A percentile compares a stretch with the other conserved stretches of the same genome.
These are phyloP conservation scores for Knoxia roxburghii DNA, from an alignment of 257 asterid genomes.

Conservation along the genomic window DNA sequence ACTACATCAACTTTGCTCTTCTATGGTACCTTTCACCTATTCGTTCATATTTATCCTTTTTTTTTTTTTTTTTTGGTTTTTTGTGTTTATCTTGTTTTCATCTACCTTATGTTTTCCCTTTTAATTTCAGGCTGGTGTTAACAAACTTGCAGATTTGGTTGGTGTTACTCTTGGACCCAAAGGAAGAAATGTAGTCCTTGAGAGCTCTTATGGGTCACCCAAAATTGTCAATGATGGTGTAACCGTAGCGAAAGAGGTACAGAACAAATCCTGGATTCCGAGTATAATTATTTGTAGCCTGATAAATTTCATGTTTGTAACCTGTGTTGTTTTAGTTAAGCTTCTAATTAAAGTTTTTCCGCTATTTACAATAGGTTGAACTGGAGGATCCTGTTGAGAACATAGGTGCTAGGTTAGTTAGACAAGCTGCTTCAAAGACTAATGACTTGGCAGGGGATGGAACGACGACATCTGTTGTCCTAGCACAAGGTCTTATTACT, in stretches of 20 bases:
- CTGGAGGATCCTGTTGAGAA: slow-evolving; percentile 40
- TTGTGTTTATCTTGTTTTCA: not conserved
- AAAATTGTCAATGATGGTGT: slow-evolving; percentile 33
- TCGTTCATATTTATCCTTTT: not conserved
- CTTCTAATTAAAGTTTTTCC: not conserved
- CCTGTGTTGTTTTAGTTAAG: not conserved
- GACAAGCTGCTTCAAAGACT: slow-evolving; percentile 42
- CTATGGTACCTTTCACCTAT: too few species aligned
- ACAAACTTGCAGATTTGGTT: slow-evolving; percentile 36
- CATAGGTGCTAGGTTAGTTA: slow-evolving; percentile 36
- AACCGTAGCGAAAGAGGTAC: slow-evolving; percentile 32
- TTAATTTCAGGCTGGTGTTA: slow-evolving; percentile 28
- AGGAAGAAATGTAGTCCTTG: slow-evolving; percentile 37
- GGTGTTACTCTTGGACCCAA: slow-evolving; percentile 38
- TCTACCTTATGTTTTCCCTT: not conserved
- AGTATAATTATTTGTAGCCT: not conserved
- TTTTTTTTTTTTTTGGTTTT: not conserved
- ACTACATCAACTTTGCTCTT: not conserved
- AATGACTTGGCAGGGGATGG: slow-evolving; percentile 44
- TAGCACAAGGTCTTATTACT: slow-evolving; percentile 36
- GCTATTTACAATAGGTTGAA: slow-evolving; percentile 24
- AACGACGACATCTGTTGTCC: slow-evolving; percentile 37
- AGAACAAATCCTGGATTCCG: not conserved
- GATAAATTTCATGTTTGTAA: too few species aligned
- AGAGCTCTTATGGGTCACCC: slow-evolving; percentile 33